A percentile compares a stretch with the other conserved stretches of the same genome.
These are phyloP conservation scores for Trichoderma hamatum DNA, from an alignment of 2,329 filamentous ascomycete genomes.

Conservation along the genomic window DNA sequence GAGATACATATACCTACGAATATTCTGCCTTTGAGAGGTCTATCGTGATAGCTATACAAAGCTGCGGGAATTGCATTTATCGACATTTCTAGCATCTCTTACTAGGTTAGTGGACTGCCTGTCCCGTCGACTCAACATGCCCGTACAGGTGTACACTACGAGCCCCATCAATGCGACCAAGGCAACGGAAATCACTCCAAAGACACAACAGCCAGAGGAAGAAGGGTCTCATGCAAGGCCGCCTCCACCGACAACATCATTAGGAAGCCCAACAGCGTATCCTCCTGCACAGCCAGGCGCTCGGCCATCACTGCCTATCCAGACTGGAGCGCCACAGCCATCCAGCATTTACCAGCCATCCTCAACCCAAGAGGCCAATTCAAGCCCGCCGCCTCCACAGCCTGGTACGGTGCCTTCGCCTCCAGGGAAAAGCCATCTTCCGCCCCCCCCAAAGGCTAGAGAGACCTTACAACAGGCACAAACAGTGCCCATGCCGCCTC, in stretches of 20 bases:
- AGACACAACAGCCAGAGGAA: conserved; percentile 43
- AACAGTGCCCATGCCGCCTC: conserved; percentile 49
- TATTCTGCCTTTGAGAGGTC: not conserved
- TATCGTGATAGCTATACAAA: not conserved
- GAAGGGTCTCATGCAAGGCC: conserved; percentile 30
- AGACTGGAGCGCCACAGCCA: conserved; percentile 45
- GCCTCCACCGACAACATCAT: conserved; percentile 37
- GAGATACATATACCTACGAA: not conserved
- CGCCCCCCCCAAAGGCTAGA: conserved; percentile 56
- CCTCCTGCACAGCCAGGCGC: conserved; percentile 54
- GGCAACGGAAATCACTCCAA: conserved; percentile 52
- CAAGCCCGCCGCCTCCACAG: conserved; percentile 57
- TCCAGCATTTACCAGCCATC: conserved; percentile 46
- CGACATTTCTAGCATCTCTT: conserved; percentile 5
- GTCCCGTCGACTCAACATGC: conserved; percentile 48
- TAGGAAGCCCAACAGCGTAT: conserved; percentile 35
- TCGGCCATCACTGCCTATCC: conserved; percentile 47
- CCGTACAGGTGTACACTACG: conserved; percentile 60
- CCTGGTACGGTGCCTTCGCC: conserved; percentile 58
- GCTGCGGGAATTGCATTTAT: not conserved
- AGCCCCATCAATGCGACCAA: conserved; percentile 63
- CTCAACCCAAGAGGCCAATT: conserved; percentile 43
- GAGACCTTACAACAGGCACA: conserved; percentile 46
- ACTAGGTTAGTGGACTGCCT: not conserved
- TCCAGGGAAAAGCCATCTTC: conserved; percentile 41